Base-by-base conservation (phyloP, 2,329 filamentous ascomycete species). In the Ophiostoma australiae region DNA sequence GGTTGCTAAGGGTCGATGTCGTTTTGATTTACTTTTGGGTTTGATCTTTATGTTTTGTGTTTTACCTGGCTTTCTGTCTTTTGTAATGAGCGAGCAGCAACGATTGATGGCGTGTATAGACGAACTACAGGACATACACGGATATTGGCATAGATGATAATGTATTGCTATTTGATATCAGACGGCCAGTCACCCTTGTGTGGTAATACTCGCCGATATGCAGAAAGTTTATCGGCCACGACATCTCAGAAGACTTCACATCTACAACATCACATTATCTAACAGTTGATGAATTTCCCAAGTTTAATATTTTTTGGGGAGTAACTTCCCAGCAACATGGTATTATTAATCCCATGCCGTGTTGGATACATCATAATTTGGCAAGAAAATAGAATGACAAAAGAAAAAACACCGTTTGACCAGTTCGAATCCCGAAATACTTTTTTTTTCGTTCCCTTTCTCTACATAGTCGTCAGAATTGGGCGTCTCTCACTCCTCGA, bases 281-380 rank as follows among this genome's bases (percentile, higher is more conserved):
- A 1, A 39, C 35, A 48, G 23, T 48, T 68, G 41, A 52, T 68
- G 41, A 52, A 33, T 33, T n/a, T 67, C 68, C 70, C 72, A 72
- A 67, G 65, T 73, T 73, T 73, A 65, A 61, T 72, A 73, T 72
- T 73, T 72, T 72, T 70, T 41, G 67, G 67, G 67, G 58, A 63
- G 58, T 35, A 33, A 33, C 27, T 31, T 27, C 15, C 58, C 52
- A 33, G 27, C 58, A 13, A 3, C 58, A 63, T 33, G 58, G 58
- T 63, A 39, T 39, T 39, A 39, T 39, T 39, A 35, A 27, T 63
- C 15, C 58, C 39, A 52, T 41, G 31, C 23, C 44, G 48, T 17
- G 23, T 63, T 63, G 58, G 27, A 63, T 33, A 63, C 58, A 33
- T 63, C 58, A 63, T 69, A 23, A 63, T 61, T 55, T 37, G n/a